phyloP scores from a whole-genome alignment of 2,329 filamentous ascomycete genomes.

The Paraphoma sp. region DNA sequence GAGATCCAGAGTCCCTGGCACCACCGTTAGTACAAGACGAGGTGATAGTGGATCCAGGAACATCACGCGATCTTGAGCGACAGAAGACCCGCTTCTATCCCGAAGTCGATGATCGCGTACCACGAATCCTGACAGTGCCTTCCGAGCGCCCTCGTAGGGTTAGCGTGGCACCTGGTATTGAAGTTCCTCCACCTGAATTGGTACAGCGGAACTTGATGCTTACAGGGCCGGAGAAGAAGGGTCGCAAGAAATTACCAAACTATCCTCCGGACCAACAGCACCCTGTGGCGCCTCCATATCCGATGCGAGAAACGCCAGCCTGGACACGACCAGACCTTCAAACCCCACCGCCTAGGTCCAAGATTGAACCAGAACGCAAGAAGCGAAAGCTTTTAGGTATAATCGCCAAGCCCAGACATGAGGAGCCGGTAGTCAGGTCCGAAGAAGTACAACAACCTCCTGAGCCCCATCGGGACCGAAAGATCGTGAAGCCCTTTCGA shows the following conservation, averaged over 20 bases:
- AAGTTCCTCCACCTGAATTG: slow-evolving; percentile 13
- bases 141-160: slow-evolving; percentile 9
- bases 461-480: slow-evolving; percentile 9
- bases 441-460: slow-evolving; percentile 1
- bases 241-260: slow-evolving; percentile 11
- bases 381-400: slow-evolving; percentile 19
- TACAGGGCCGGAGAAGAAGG: slow-evolving; percentile 7
- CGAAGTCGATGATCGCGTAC: slow-evolving; percentile 5
- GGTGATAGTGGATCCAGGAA: neutral
- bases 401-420: slow-evolving; percentile 14
- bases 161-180: slow-evolving; percentile 23
- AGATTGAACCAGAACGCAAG: slow-evolving; percentile 4
- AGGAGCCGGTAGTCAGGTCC: slow-evolving; percentile 1
- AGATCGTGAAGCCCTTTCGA: slow-evolving; percentile 23
- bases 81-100: neutral
- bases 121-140: slow-evolving; percentile 6
- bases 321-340: slow-evolving; percentile 29
- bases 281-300: slow-evolving; percentile 32
- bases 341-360: slow-evolving; percentile 16
- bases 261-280: slow-evolving; percentile 27
- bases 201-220: slow-evolving; percentile 3
- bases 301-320: slow-evolving; percentile 26
- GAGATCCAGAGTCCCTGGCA: neutral
- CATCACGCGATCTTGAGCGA: neutral
- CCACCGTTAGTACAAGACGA: neutral